Conservation (phyloP, 1,139 yeast species). For the Yamadazyma friedrichii region DNA sequence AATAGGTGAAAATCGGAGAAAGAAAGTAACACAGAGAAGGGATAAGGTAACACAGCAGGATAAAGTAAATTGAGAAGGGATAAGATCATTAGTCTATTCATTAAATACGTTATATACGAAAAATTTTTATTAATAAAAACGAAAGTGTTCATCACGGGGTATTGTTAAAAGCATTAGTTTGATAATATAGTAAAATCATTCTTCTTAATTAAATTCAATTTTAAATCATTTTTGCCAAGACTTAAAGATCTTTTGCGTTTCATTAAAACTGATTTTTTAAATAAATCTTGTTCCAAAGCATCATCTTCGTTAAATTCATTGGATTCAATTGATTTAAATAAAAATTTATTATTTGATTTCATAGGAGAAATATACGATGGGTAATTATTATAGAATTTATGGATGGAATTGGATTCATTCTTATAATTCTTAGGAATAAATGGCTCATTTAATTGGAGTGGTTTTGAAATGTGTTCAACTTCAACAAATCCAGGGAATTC, state of each 20-base stretch:
- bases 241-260: conserved; percentile 38
- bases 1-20: too few relatives aligned
- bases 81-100: conserved; percentile 4
- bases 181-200: conserved; percentile 19
- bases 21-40: too few relatives aligned
- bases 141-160: too few relatives aligned
- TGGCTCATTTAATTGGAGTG: conserved; percentile 24
- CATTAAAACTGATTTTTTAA: conserved; percentile 19
- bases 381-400: conserved; percentile 23
- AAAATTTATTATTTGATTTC: conserved; percentile 14
- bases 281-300: conserved; percentile 26
- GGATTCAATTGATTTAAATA: conserved; percentile 19
- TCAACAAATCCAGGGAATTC: conserved; percentile 35
- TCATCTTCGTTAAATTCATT: conserved; percentile 25
- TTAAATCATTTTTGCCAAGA: conserved; percentile 40
- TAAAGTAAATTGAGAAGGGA: not conserved
- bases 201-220: conserved; percentile 33
- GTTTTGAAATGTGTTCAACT: conserved; percentile 9
- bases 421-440: conserved; percentile 33
- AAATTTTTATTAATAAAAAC: not conserved
- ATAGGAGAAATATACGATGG: conserved; percentile 18
- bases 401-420: conserved; percentile 35
- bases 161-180: conserved; percentile 1
- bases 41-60: too few relatives aligned
- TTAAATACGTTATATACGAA: conserved; percentile 6